A percentile compares a stretch with the other conserved stretches of the same genome.
These are phyloP conservation scores for Coemansia asiatica DNA, from an alignment of 192 early-diverging fungal species.

Conservation along the genomic window DNA sequence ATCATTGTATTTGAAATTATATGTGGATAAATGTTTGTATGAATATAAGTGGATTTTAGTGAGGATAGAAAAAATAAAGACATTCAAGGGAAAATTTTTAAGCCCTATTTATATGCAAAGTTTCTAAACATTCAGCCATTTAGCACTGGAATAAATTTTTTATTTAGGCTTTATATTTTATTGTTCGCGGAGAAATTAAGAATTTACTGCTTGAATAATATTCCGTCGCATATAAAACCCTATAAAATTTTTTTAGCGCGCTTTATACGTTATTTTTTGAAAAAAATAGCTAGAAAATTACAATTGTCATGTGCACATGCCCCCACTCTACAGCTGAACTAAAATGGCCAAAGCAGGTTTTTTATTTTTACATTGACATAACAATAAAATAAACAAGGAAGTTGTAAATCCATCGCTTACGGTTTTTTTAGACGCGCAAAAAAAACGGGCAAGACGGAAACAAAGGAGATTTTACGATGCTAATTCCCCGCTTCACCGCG, in stretches of 20 bases:
- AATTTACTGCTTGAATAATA: not conserved
- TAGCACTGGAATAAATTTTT: not conserved
- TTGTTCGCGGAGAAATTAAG: not conserved
- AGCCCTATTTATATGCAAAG: too few relatives aligned
- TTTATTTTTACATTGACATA: too few relatives aligned
- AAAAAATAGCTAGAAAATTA: not conserved
- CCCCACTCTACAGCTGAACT: not conserved
- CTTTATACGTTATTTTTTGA: not conserved
- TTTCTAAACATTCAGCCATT: not conserved
- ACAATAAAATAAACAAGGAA: too few relatives aligned
- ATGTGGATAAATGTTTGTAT: too few relatives aligned
- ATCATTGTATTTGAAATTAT: not conserved
- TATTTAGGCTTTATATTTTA: not conserved
- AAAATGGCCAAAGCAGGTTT: not conserved
- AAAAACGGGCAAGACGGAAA: not conserved
- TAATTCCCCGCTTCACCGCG: constrained; percentile 1
- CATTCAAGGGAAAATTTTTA: too few relatives aligned
- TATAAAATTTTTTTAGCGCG: not conserved
- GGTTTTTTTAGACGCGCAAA: not conserved
- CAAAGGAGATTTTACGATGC: not conserved
- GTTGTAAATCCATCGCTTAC: not conserved
- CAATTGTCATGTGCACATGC: too few relatives aligned
- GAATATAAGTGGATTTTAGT: not conserved
- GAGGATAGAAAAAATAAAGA: too few relatives aligned
- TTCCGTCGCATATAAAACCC: not conserved